Base-by-base conservation (phyloP, 768 basidiomycete genomes). In the Asterophora lycoperdoides region DNA sequence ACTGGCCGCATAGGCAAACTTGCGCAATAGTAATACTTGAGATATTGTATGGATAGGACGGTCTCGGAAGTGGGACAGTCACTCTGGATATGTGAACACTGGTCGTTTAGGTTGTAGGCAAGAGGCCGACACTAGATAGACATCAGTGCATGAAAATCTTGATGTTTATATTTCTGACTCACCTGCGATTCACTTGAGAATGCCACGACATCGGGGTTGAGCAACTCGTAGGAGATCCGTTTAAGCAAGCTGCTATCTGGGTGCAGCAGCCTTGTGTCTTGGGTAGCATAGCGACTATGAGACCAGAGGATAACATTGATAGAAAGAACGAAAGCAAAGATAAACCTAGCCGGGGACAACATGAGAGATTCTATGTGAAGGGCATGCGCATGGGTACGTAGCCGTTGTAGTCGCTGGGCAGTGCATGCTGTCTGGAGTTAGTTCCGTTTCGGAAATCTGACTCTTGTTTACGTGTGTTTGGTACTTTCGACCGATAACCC, bases 1-100 rank as follows among this genome's bases (percentile, higher is more conserved):
- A 82, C 47, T 0, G 87, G 83, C 7, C 87, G 80, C 2, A 80
- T 29, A 13, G 78, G 36, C 6, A 68, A 56, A 4, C 76, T 68
- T 1, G 85, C 66, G 64, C 90, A 93, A 60, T 84, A 93, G 64
- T 91, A 93, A 13, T 65, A 58, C 33, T 71, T 72, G 15, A 89
- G 73, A 63, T 92, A 92, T 13, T 79, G 72, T 28, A 93, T 76
- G 19, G 78, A 76, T 39, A 91, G 78, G 59, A 89, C 71, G 1
- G 90, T 90, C 4, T 73, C 67, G 11, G 84, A 70, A 8, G 65
- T 53, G 2, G 78, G 71, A 64, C 90, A 93, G n/a, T 63, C 52
- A 1, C 76, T 66, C 15, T 65, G 61, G 45, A 85, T 86, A 66
- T 88, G 80, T 14, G 63, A 46, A 60, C 90, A 93, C 66, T 92